phyloP scores from a whole-genome alignment of 1,284 basidiomycete genomes.

The Austroboletus niveus region DNA sequence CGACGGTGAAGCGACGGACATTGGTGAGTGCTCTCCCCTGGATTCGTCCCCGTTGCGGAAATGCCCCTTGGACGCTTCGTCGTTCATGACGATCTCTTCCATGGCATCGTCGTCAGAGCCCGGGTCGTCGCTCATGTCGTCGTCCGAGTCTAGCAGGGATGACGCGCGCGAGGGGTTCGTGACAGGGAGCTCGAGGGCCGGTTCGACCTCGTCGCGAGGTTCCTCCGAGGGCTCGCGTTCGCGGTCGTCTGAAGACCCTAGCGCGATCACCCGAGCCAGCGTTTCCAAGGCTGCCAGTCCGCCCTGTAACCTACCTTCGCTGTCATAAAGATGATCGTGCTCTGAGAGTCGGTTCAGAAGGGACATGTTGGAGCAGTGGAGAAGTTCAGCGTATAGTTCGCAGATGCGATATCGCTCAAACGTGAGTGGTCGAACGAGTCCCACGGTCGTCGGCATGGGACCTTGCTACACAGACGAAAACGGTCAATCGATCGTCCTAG shows the following conservation, averaged over 20 bases:
- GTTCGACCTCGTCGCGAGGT: slow-evolving; percentile 60
- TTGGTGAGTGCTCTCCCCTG: slow-evolving; percentile 25
- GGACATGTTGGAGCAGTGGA: slow-evolving; percentile 99
- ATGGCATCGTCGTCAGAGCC: slow-evolving; percentile 71
- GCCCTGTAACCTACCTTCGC: slow-evolving; percentile 77
- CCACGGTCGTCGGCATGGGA: slow-evolving; percentile 69
- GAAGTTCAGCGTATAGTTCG: slow-evolving; percentile 94
- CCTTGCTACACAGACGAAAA: slow-evolving; percentile 44
- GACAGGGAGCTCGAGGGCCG: slow-evolving; percentile 73
- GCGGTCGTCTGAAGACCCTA: slow-evolving; percentile 52
- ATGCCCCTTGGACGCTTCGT: slow-evolving; percentile 44
- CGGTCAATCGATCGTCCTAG: slow-evolving; percentile 9
- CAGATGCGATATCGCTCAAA: slow-evolving; percentile 97
- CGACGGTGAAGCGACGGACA: slow-evolving; percentile 29
- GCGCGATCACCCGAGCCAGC: slow-evolving; percentile 75
- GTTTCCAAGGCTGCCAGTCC: slow-evolving; percentile 80
- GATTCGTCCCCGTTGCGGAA: slow-evolving; percentile 16
- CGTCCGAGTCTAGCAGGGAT: slow-evolving; percentile 66
- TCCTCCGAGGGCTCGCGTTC: slow-evolving; percentile 57
- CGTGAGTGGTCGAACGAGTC: slow-evolving; percentile 78
- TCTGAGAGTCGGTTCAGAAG: slow-evolving; percentile 82
- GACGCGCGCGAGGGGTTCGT: slow-evolving; percentile 54
- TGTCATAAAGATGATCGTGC: slow-evolving; percentile 73
- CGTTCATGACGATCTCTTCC: slow-evolving; percentile 75
- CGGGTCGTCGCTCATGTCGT: slow-evolving; percentile 71